These are phyloP conservation scores for Flaveria linearis DNA, from an alignment of 129 eudicot species.

Conservation along the genomic window DNA sequence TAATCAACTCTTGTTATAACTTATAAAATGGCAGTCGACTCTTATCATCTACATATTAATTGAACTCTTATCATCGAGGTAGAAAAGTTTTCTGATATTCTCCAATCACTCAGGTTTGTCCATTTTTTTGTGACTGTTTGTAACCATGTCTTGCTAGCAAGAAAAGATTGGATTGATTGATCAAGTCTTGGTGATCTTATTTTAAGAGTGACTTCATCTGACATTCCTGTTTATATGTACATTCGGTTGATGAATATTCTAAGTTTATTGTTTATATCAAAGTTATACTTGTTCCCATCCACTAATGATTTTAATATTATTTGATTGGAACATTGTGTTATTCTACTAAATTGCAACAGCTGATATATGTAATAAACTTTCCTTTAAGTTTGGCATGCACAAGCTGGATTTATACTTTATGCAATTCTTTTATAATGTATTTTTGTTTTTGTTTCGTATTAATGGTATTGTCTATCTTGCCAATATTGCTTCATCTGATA, in stretches of 20 bases:
- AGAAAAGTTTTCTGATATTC: neutral
- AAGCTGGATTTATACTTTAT: no score
- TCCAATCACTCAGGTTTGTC: conserved; percentile 13
- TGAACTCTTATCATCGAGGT: neutral
- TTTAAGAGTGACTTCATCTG: conserved; percentile 3
- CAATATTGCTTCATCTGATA: no score
- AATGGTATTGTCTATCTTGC: no score
- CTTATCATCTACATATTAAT: neutral
- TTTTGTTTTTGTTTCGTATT: no score
- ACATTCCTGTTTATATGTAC: neutral
- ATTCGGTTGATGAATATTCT: conserved; percentile 14
- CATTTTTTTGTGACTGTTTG: conserved; percentile 22
- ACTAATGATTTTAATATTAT: neutral
- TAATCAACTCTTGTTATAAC: no score
- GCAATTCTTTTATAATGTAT: no score
- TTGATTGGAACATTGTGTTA: no score
- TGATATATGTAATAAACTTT: no score
- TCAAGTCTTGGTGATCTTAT: conserved; percentile 6
- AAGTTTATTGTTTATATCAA: neutral
- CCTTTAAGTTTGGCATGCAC: no score
- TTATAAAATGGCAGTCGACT: no score
- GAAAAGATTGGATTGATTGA: conserved; percentile 17
- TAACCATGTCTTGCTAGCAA: conserved; percentile 18
- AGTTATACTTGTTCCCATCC: neutral
- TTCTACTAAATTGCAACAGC: no score